Percentiles rank a stretch among this genome's conserved stretches.
phyloP scores from a whole-genome alignment of 1,284 basidiomycete genomes.

The Malassezia vespertilionis region DNA sequence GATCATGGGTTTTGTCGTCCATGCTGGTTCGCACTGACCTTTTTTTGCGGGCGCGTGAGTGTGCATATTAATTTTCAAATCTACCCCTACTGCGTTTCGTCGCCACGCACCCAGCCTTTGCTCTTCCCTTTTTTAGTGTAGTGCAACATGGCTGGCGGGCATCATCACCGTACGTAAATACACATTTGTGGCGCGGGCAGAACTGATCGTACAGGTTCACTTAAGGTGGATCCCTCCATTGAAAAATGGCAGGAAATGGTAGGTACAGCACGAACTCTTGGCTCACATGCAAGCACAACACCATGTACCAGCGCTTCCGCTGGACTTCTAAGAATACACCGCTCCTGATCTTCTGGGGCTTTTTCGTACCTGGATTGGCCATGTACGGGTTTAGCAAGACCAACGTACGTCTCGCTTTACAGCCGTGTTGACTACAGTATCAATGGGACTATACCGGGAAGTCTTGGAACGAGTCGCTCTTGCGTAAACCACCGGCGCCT shows the following conservation, averaged over 20 bases:
- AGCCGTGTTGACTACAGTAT: slow-evolving; percentile 18
- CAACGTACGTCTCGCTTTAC: slow-evolving; percentile 27
- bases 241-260: slow-evolving; percentile 42
- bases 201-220: slow-evolving; percentile 23
- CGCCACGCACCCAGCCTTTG: background rate
- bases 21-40: slow-evolving; percentile 1
- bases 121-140: slow-evolving; percentile 3
- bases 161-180: slow-evolving; percentile 30
- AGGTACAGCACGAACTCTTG: background rate
- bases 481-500: slow-evolving; percentile 4
- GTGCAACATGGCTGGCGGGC: slow-evolving; percentile 36
- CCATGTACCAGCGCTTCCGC: slow-evolving; percentile 43
- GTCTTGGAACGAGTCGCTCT: slow-evolving; percentile 26
- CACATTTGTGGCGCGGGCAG: background rate
- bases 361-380: slow-evolving; percentile 26
- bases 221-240: slow-evolving; percentile 40
- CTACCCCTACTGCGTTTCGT: background rate
- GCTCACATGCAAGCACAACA: slow-evolving; percentile 34
- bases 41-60: too few species aligned
- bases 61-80: background rate
- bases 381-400: slow-evolving; percentile 27
- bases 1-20: too few species aligned
- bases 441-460: slow-evolving; percentile 36
- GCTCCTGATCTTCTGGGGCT: slow-evolving; percentile 25
- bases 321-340: slow-evolving; percentile 30